phyloP scores from a whole-genome alignment of 2,329 filamentous ascomycete species.

The Boeremia exigua region DNA sequence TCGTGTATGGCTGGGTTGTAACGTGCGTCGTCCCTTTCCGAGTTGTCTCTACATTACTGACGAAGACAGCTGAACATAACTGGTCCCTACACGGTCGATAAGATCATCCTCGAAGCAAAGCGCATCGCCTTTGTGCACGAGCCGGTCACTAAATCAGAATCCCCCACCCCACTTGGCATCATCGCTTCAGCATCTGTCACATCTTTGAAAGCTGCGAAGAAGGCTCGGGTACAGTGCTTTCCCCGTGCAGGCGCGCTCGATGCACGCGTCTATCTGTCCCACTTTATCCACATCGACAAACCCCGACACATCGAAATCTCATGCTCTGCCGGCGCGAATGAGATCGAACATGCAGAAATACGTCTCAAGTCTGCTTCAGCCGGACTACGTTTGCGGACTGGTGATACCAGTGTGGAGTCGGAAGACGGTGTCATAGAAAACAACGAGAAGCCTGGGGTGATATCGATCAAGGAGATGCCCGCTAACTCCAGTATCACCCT shows the following conservation, averaged over 20 bases:
- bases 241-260: conserved; percentile 73
- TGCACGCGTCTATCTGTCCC: conserved; percentile 69
- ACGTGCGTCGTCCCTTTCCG: conserved; percentile 32
- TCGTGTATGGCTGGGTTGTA: conserved; percentile 58
- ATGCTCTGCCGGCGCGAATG: conserved; percentile 76
- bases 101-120: conserved; percentile 68
- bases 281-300: conserved; percentile 78
- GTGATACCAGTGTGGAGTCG: conserved; percentile 54
- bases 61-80: conserved; percentile 64
- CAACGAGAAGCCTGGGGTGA: conserved; percentile 54
- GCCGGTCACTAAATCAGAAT: conserved; percentile 59
- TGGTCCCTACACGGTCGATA: conserved; percentile 77
- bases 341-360: conserved; percentile 58
- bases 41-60: conserved; percentile 33
- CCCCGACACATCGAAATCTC: conserved; percentile 78
- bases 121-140: conserved; percentile 73
- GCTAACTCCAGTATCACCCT: conserved; percentile 62
- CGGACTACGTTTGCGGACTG: conserved; percentile 63
- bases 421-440: conserved; percentile 52
- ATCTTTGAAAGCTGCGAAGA: conserved; percentile 45
- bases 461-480: conserved; percentile 54
- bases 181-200: conserved; percentile 47
- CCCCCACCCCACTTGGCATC: conserved; percentile 57
- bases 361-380: conserved; percentile 65
- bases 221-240: conserved; percentile 73